Evolutionary conservation across 2,329 filamentous ascomycete species (phyloP), one percentile per base, ranked within the genome.

Genomic region (Pseudogymnoascus sp.): DNA sequence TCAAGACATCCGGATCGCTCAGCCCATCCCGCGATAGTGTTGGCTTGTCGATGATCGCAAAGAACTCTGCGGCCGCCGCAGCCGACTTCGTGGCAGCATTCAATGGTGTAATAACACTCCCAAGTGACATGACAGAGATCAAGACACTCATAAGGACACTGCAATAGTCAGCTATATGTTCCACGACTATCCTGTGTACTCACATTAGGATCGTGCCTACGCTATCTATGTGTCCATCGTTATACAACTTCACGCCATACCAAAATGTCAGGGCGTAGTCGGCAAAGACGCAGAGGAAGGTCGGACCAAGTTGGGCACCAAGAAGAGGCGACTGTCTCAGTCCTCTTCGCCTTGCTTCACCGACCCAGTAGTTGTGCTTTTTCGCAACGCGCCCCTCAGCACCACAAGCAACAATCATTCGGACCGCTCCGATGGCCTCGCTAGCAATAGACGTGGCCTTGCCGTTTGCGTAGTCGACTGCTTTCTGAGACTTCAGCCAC

Each of bases 371-470:
- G 12, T 78, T 72, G 68, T 86, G 87, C 35, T 80, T 82, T 58
- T 76, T 72, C 0, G 77, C 74, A 62, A 86, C 78, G 5, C 82
- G 79, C 12, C 73, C 69, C 69, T 87, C 82, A 11, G 85, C 85
- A 36, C 84, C 84, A 67, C 84, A 87, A 0, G 85, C 85, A 38
- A 82, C 78, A 35, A 88, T 77, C 78, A 87, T 88, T 5, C 84
- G 77, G 36, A 87, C 82, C 59, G 80, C 81, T 0, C 78, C 75
- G 66, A 88, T 79, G 2, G 83, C 77, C 71, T 88, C 85, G 62
- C 83, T 84, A 1, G 85, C 85, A 3, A 88, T 76, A 2, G 83
- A 79, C 1, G 80, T 79, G 0, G 84, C 82, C 67, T 81, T 84
- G 1, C 77, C 79, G 66, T 88, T 84, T 16, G 84, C 77, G 60